Percentiles rank a stretch among this genome's conserved stretches.
These are phyloP conservation scores for Graphilbum fragrans DNA, from an alignment of 2,329 filamentous ascomycete species.

Conservation along the genomic window DNA sequence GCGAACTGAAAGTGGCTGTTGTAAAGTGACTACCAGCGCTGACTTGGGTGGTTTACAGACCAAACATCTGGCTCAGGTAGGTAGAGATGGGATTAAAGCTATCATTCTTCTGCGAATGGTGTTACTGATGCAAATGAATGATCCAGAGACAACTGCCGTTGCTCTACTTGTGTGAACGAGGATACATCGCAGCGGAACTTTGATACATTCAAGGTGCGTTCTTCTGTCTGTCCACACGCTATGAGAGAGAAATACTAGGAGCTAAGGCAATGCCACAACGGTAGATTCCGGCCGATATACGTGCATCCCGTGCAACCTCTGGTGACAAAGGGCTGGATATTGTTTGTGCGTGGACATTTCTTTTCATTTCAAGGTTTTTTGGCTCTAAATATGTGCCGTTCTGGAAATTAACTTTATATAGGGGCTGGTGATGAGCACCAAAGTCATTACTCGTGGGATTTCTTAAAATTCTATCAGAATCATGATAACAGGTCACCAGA, in stretches of 20 bases:
- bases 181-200: constrained; percentile 58
- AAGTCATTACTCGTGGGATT: constrained; percentile 54
- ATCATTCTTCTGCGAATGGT: not conserved
- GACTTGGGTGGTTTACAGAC: constrained; percentile 2
- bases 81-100: not conserved
- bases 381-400: too few relatives aligned
- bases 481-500: constrained; percentile 20
- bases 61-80: constrained; percentile 13
- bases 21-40: not conserved
- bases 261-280: constrained; percentile 5
- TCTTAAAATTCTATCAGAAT: constrained; percentile 38
- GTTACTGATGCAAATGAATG: not conserved
- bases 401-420: too few relatives aligned
- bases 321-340: constrained; percentile 29
- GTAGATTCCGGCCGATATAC: constrained; percentile 35
- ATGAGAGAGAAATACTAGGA: constrained; percentile 2
- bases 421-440: constrained; percentile 57
- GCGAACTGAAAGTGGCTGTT: not conserved
- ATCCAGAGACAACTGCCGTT: constrained; percentile 60
- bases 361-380: too few relatives aligned
- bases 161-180: constrained; percentile 51
- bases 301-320: constrained; percentile 18
- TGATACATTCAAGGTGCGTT: constrained; percentile 51
- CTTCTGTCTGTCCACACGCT: not conserved
- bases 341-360: constrained; percentile 40